Base-by-base conservation (phyloP, 2,329 filamentous ascomycete genomes). In the Fusarium sp. region DNA sequence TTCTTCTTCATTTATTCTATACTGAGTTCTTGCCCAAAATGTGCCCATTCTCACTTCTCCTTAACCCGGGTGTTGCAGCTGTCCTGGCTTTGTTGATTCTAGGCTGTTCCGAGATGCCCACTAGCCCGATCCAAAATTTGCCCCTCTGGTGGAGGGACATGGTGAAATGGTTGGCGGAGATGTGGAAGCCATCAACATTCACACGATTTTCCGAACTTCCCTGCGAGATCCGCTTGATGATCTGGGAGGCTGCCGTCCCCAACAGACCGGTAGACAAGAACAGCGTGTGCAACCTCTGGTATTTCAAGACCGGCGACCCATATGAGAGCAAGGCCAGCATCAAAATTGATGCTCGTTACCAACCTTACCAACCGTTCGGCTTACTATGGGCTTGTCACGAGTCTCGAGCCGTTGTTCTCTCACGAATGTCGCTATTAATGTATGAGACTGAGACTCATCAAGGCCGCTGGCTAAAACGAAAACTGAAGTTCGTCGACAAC, bases 211-310 rank as follows among this genome's bases (percentile, higher is more conserved):
- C 44, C 4, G 1, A 61, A 3, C 45, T 69, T 7, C 61, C 66
- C 0, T 3, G 10, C 2, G 66, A 69, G 8, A 16, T 66, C 10
- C 47, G 32, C 1, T 34, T 69, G 3, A 45, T 46, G 13, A 54
- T 69, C 3, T 69, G 66, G 66, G 24, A 61, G 25, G 18, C 25
- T 13, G 48, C 48, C 10, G 22, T 65, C 54, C 3, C 12, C 9
- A 10, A 46, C 8, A 40, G 7, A 20, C 4, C 20, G 16, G 10
- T n/a, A 16, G 58, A 60, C 16, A 4, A 6, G 5, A 12, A 51
- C 20, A 10, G 22, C 8, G n/a, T 6, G 11, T 44, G 30, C 6
- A 30, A 20, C 7, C n/a, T 45, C 27, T 51, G 22, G 20, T 13
- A 4, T 29, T 64, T 14, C 42, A 45, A 4, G 13, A 4, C 6